A percentile compares a stretch with the other conserved stretches of the same genome.
These are phyloP conservation scores for Fagus crenata DNA, from an alignment of 306 rosid genomes.

Conservation along the genomic window DNA sequence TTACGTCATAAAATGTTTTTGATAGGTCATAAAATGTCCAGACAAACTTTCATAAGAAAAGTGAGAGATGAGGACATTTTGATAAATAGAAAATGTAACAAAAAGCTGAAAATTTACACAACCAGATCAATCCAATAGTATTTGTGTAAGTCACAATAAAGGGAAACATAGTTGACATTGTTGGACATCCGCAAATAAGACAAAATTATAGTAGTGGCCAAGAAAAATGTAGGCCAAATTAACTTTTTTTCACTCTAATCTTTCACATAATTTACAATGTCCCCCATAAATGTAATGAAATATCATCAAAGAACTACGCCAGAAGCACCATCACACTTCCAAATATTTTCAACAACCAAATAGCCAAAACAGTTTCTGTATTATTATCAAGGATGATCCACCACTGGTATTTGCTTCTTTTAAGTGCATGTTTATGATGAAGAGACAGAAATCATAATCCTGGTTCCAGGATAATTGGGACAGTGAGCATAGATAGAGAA, in stretches of 20 bases:
- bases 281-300: too few relatives aligned
- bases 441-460: too few relatives aligned
- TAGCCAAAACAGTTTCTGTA: background rate
- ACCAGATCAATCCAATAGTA: background rate
- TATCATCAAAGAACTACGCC: background rate
- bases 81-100: background rate
- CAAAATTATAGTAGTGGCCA: too few relatives aligned
- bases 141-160: too few relatives aligned
- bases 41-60: background rate
- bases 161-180: too few relatives aligned
- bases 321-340: background rate
- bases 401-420: background rate
- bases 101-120: background rate
- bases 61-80: background rate
- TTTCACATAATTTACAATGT: too few relatives aligned
- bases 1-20: too few relatives aligned
- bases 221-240: too few relatives aligned
- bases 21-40: background rate
- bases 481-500: background rate
- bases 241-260: too few relatives aligned
- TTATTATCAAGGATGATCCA: background rate
- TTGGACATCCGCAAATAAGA: too few relatives aligned
- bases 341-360: background rate
- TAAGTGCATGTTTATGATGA: background rate
- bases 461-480: too few relatives aligned